These are phyloP conservation scores for Phytophthora syringae DNA, from an alignment of 352 stramenopile species.

Conservation along the genomic window DNA sequence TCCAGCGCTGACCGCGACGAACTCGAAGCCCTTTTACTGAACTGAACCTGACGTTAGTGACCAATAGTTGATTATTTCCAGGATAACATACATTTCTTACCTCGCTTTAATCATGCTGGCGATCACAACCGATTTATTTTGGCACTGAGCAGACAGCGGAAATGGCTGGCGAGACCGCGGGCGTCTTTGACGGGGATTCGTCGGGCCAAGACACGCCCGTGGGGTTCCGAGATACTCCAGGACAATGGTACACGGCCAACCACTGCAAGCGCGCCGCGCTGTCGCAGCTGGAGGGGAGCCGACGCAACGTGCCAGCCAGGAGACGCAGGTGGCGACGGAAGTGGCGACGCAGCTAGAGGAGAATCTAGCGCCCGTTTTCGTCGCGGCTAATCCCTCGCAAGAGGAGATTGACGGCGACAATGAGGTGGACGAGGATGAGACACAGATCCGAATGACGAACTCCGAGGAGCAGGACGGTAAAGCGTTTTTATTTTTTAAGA, in stretches of 20 bases:
- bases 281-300: conserved; percentile 39
- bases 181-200: conserved; percentile 45
- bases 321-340: conserved; percentile 39
- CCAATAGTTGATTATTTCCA: background rate
- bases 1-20: conserved; percentile 43
- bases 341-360: conserved; percentile 6
- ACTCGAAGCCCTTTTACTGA: conserved; percentile 22
- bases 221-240: conserved; percentile 67
- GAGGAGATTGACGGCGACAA: conserved; percentile 20
- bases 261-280: conserved; percentile 47
- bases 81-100: background rate
- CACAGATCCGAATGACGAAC: conserved; percentile 81
- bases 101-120: background rate
- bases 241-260: conserved; percentile 31
- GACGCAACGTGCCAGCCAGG: conserved; percentile 57
- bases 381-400: conserved; percentile 36
- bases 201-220: conserved; percentile 61
- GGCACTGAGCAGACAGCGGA: background rate
- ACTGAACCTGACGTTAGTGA: background rate
- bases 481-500: background rate
- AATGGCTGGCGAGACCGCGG: conserved; percentile 16
- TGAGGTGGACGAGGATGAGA: conserved; percentile 81
- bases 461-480: conserved; percentile 58
- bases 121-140: no score
- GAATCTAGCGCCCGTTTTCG: conserved; percentile 49